Evolutionary conservation across 2,329 filamentous ascomycete genomes (phyloP), one percentile per base, ranked within the genome.

Genomic region (Ophiostoma piceae): DNA sequence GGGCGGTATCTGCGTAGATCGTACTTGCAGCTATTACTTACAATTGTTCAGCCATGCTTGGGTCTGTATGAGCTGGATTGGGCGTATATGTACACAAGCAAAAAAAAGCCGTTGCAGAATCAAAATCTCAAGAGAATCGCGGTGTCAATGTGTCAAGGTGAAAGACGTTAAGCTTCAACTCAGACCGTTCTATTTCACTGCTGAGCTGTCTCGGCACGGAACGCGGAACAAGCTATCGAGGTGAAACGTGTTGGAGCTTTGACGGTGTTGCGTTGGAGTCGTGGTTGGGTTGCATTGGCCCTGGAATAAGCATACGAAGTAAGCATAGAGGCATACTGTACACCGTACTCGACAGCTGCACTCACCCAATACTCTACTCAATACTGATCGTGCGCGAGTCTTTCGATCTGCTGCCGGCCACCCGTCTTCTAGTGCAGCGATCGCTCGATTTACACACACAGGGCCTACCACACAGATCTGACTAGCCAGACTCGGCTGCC

Each of bases 241-340:
- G 57, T 29, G 26, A 62, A 62, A 57, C 51, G 43, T 47, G 51
- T 26, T 57, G 51, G 57, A 62, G 57, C 57, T 19, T 62, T 62
- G 57, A 62, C 57, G 7, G 57, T 14, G 57, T 62, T 35, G 22
- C 57, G 57, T 29, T 57, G 51, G 51, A 29, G 51, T 9, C 1
- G 22, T 35, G 4, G 22, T 7, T 22, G 9, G 6, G 22, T 57
- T 9, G 51, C 51, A 26, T 26, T 57, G 51, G 9, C 51, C 51
- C 43, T 47, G 43, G 43, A 47, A 47, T 19, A 57, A 26, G 51
- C 19, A 26, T 4, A 22, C 2, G n/a, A n/a, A n/a, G n/a, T n/a
- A n/a, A n/a, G n/a, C n/a, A n/a, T n/a, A n/a, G n/a, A n/a, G n/a
- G n/a, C 47, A 54, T 8, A 9, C 47, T 22, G n/a, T 29, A 16